Conservation (phyloP, 2,329 filamentous ascomycete species). For the Neofusicoccum sp. region DNA sequence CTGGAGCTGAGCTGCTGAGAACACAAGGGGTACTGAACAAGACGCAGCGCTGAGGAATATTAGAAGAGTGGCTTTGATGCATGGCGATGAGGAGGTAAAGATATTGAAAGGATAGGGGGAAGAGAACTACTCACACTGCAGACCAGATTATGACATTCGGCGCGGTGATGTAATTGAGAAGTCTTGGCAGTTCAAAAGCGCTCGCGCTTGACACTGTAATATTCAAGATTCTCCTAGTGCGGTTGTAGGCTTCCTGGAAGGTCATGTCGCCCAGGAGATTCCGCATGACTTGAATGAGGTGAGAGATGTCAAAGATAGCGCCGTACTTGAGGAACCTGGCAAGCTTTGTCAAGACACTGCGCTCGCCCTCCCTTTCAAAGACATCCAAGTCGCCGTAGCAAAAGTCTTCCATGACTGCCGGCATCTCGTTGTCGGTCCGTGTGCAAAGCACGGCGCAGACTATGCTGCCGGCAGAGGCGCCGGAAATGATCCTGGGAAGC, state of each 20-base stretch:
- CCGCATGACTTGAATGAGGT: slow-evolving; percentile 79
- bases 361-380: slow-evolving; percentile 65
- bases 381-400: slow-evolving; percentile 78
- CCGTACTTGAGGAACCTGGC: slow-evolving; percentile 76
- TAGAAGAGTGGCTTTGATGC: too few species aligned
- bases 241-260: slow-evolving; percentile 93
- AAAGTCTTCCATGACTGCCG: slow-evolving; percentile 65
- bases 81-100: too few species aligned
- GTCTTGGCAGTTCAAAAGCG: slow-evolving; percentile 78
- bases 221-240: slow-evolving; percentile 87
- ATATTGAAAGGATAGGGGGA: neutral
- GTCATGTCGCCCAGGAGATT: slow-evolving; percentile 82
- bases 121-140: slow-evolving; percentile 61
- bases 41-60: slow-evolving; percentile 65
- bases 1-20: slow-evolving; percentile 73
- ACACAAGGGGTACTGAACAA: slow-evolving; percentile 86
- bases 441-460: slow-evolving; percentile 78
- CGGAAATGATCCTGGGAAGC: slow-evolving; percentile 82
- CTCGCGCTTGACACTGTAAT: slow-evolving; percentile 89
- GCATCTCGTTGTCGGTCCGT: slow-evolving; percentile 74
- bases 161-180: slow-evolving; percentile 90
- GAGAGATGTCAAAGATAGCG: slow-evolving; percentile 78
- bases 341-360: slow-evolving; percentile 67
- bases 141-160: slow-evolving; percentile 97
- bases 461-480: slow-evolving; percentile 83